phyloP scores from a whole-genome alignment of 805 yeast species.

The Metschnikowia shivogae region DNA sequence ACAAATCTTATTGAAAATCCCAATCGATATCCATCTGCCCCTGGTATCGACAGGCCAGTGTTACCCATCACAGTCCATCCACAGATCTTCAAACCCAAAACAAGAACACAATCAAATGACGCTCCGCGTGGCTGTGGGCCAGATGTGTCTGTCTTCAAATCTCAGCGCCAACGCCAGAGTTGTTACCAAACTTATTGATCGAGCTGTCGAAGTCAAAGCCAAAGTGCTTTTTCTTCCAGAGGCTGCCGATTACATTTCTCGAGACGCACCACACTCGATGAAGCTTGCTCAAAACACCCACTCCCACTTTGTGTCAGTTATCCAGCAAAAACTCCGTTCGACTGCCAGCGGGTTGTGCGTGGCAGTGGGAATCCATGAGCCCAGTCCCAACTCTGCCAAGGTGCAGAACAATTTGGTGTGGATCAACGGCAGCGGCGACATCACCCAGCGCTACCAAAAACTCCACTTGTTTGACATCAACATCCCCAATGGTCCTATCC shows the following conservation, averaged over 20 bases:
- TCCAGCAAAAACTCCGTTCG: conserved; percentile 42
- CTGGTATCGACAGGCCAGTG: too few species aligned
- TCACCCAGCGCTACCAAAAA: conserved; percentile 72
- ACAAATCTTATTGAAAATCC: too few species aligned
- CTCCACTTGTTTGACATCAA: conserved; percentile 88
- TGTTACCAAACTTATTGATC: conserved; percentile 56
- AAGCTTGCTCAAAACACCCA: conserved; percentile 46
- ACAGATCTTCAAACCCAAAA: too few species aligned
- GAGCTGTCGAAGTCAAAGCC: conserved; percentile 60
- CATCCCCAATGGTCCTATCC: conserved; percentile 73
- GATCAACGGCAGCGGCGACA: conserved; percentile 60
- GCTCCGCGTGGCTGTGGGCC: conserved; percentile 73
- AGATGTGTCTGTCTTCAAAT: conserved; percentile 69
- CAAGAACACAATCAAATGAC: not conserved
- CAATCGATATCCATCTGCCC: too few species aligned
- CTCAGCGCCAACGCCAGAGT: conserved; percentile 54
- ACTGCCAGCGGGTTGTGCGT: conserved; percentile 51
- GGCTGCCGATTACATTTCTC: conserved; percentile 84
- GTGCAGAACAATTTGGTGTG: conserved; percentile 73
- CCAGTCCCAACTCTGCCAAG: conserved; percentile 37
- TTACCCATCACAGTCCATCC: too few species aligned
- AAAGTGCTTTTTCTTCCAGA: conserved; percentile 83
- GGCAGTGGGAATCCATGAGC: conserved; percentile 88
- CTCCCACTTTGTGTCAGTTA: conserved; percentile 37
- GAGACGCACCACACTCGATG: conserved; percentile 61